phyloP scores from a whole-genome alignment of 2,329 filamentous ascomycete genomes.

The Xylaria sp. region DNA sequence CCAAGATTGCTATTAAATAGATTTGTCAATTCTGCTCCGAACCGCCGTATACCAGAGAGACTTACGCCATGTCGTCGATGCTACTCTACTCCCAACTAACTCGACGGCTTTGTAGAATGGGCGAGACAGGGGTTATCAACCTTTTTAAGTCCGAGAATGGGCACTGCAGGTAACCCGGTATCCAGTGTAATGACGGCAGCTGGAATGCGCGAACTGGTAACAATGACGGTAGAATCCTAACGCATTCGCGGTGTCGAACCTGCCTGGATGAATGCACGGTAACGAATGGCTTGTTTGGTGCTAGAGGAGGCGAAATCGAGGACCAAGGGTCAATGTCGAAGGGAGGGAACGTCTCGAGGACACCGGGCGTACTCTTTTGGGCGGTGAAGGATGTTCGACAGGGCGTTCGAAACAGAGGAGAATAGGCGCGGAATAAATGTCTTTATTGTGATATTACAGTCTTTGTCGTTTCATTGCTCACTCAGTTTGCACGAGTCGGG shows the following conservation, averaged over 20 bases:
- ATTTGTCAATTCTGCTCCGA: constrained; percentile 30
- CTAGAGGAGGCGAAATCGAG: neutral
- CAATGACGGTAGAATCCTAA: neutral
- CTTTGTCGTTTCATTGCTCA: constrained; percentile 36
- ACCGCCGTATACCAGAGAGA: constrained; percentile 11
- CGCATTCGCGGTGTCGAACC: neutral
- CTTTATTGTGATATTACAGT: constrained; percentile 34
- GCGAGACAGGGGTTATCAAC: neutral
- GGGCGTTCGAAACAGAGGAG: constrained; percentile 32
- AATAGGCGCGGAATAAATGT: constrained; percentile 31
- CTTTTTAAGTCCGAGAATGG: constrained; percentile 2
- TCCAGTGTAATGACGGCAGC: neutral
- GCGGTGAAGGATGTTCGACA: constrained; percentile 28
- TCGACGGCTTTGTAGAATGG: neutral
- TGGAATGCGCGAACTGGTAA: neutral
- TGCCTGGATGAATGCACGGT: neutral
- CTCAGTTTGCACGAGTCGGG: constrained; percentile 2
- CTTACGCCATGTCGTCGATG: constrained; percentile 38
- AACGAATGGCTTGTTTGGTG: constrained; percentile 4
- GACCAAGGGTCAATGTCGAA: neutral
- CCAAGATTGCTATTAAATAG: constrained; percentile 57
- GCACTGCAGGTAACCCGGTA: neutral
- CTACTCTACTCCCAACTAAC: neutral
- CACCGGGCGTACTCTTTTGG: constrained; percentile 16
- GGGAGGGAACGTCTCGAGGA: constrained; percentile 2